Base-by-base conservation (phyloP, 2,329 filamentous ascomycete species). In the Fonsecaea monophora region DNA sequence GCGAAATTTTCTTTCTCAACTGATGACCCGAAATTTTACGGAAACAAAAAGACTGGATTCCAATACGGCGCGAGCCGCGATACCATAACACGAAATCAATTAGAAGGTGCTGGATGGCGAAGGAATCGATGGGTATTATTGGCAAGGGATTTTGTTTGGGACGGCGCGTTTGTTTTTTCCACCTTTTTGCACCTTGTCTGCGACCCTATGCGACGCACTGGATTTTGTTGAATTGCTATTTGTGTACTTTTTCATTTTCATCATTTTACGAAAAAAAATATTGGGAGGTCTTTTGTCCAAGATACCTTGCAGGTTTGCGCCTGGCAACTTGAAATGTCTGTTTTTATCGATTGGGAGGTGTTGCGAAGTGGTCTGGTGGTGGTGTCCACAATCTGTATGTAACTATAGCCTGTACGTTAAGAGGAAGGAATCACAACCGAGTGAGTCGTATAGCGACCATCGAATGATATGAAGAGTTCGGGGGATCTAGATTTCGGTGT, bases 221-320 rank as follows among this genome's bases (percentile, higher is more conserved):
- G 53, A 30, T 42, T 62, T 45, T 60, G 25, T 25, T 25, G 21
- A 32, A 1, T 54, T 45, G 18, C 6, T 30, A 55, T 32, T 25
- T 42, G 30, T 37, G 42, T 45, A n/a, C 30, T 25, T n/a, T 54
- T 9, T 62, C 45, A 15, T 30, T 56, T 45, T 13, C 48, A 54
- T 21, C 32, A 58, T 50, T 62, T 35, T 38, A 53, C 38, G 45
- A 53, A 53, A 42, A 58, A 53, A 42, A 34, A 32, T 54, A 59
- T 35, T 68, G 59, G 68, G 68, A 63, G 62, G 66, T 60, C 54
- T 48, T 68, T 65, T 70, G 62, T 68, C 58, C 60, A 59, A 73
- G 71, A 73, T 73, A 71, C 71, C 71, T 71, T 68, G 70, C 71
- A 68, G 71, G 71, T 67, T 73, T 73, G 66, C 65, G 65, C 65